phyloP scores from a whole-genome alignment of 1,139 yeast genomes.

The Diutina rugosa region DNA sequence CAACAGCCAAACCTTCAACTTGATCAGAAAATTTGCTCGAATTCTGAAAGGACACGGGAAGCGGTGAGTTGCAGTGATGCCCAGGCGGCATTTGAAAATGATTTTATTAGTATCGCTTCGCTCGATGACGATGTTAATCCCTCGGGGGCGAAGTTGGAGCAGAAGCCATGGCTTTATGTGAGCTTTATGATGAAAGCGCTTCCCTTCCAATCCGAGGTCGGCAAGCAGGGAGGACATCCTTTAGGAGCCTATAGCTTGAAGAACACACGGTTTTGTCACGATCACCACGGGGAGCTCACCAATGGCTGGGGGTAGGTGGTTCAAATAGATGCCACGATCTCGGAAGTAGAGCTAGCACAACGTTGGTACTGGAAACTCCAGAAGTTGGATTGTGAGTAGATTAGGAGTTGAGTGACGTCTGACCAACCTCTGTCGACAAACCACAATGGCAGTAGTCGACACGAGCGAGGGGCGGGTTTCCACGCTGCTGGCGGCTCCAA shows the following conservation, averaged over 20 bases:
- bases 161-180: conserved; percentile 59
- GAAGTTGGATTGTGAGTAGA: neutral
- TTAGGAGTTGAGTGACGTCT: neutral
- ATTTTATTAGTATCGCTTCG: conserved; percentile 58
- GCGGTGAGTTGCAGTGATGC: neutral
- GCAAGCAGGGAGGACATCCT: neutral
- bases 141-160: conserved; percentile 28
- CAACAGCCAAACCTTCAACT: conserved; percentile 45
- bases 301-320: neutral
- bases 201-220: neutral
- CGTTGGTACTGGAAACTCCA: neutral
- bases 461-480: neutral
- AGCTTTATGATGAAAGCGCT: conserved; percentile 2
- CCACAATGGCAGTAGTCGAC: neutral
- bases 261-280: neutral
- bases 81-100: conserved; percentile 44
- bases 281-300: neutral
- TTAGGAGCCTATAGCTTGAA: neutral
- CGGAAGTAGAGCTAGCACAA: neutral
- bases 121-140: conserved; percentile 54
- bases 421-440: neutral
- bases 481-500: neutral
- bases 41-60: conserved; percentile 52
- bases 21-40: conserved; percentile 50
- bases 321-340: neutral